Conservation (phyloP, 1,284 basidiomycete genomes). For the Ceratobasidium sp. region DNA sequence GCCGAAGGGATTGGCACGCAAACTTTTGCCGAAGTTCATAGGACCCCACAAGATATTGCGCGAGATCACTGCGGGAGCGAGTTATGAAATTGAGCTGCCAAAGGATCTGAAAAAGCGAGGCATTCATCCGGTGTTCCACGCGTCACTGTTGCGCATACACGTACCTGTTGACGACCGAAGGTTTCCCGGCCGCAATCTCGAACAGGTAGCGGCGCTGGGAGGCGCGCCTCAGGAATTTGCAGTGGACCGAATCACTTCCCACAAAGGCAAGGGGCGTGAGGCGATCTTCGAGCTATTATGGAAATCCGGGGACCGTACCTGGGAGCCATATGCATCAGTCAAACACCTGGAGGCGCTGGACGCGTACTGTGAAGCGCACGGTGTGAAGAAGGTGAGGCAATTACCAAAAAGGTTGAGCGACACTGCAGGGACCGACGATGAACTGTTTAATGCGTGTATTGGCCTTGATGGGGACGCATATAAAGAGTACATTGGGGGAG, state of each 20-base stretch:
- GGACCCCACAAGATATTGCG: constrained; percentile 52
- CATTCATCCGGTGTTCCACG: constrained; percentile 48
- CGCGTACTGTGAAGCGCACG: constrained; percentile 4
- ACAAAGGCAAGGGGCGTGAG: constrained; percentile 48
- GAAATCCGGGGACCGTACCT: constrained; percentile 24
- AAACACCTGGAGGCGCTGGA: constrained; percentile 11
- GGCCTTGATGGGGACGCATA: not conserved
- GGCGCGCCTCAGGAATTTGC: constrained; percentile 51
- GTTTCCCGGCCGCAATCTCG: constrained; percentile 36
- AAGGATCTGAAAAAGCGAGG: constrained; percentile 46
- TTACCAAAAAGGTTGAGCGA: not conserved
- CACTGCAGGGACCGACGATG: not conserved
- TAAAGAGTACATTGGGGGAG: not conserved
- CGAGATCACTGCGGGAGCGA: constrained; percentile 48
- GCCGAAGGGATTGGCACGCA: constrained; percentile 50
- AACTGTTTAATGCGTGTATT: not conserved
- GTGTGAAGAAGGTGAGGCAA: not conserved
- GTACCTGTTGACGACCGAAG: constrained; percentile 36
- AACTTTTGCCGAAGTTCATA: constrained; percentile 52
- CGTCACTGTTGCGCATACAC: constrained; percentile 46
- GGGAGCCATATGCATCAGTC: not conserved
- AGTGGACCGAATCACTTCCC: constrained; percentile 52
- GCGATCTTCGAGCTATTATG: not conserved
- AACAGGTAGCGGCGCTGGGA: not conserved
- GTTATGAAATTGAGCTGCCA: constrained; percentile 52